phyloP scores from a whole-genome alignment of 768 basidiomycete genomes.

The Tubosaeta sp. region DNA sequence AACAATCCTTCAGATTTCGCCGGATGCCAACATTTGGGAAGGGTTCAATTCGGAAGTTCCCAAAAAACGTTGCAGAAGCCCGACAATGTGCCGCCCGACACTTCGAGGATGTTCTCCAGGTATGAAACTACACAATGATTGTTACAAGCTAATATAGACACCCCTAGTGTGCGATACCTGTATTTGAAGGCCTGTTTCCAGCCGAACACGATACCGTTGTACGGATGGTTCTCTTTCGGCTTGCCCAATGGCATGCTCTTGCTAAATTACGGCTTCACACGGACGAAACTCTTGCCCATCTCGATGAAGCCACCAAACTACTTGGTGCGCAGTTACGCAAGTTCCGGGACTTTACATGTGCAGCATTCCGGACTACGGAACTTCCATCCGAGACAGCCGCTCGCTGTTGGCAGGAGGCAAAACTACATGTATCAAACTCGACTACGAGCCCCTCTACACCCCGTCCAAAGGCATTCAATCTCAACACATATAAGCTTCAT shows the following conservation, averaged over 20 bases:
- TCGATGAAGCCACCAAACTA: constrained; percentile 13
- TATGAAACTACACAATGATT: neutral
- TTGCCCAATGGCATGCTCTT: constrained; percentile 32
- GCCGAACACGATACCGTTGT: constrained; percentile 20
- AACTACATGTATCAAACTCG: neutral
- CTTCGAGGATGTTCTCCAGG: constrained; percentile 44
- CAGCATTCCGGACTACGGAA: constrained; percentile 23
- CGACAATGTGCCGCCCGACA: constrained; percentile 35
- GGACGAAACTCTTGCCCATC: constrained; percentile 14
- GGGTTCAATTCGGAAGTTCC: constrained; percentile 34
- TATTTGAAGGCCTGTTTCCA: constrained; percentile 30
- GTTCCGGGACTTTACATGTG: constrained; percentile 27
- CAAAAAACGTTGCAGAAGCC: constrained; percentile 32
- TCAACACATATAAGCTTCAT: constrained; percentile 35
- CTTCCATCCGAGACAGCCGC: constrained; percentile 18
- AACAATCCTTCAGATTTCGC: constrained; percentile 8
- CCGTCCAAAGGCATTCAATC: constrained; percentile 23
- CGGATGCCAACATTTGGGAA: constrained; percentile 21
- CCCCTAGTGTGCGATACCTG: constrained; percentile 31
- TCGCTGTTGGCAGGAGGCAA: constrained; percentile 2
- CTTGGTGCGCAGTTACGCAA: constrained; percentile 18
- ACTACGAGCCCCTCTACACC: neutral
- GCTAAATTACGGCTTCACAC: constrained; percentile 35
- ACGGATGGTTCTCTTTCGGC: constrained; percentile 18
- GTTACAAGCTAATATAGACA: neutral